These are phyloP conservation scores for Diaporthe citriasiana DNA, from an alignment of 2,329 filamentous ascomycete genomes.

Conservation along the genomic window DNA sequence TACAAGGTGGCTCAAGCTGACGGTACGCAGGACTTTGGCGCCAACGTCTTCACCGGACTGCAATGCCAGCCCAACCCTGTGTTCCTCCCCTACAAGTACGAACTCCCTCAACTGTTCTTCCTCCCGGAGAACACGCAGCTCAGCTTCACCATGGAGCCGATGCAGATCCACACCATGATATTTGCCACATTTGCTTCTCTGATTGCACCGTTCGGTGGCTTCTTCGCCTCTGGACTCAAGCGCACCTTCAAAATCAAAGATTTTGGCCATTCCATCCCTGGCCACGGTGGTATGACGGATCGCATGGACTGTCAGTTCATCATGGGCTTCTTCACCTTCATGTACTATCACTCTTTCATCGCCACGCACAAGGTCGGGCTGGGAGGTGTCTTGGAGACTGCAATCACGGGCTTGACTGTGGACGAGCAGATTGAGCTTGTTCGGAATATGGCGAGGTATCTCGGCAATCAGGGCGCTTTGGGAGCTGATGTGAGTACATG, in stretches of 20 bases:
- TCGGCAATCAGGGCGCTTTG: slow-evolving; percentile 73
- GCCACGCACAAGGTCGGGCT: slow-evolving; percentile 88
- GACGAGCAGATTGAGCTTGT: slow-evolving; percentile 92
- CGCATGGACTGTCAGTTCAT: slow-evolving; percentile 99
- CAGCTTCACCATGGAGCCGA: slow-evolving; percentile 83
- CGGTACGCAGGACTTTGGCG: slow-evolving; percentile 79
- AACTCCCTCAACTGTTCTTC: slow-evolving; percentile 80
- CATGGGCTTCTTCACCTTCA: slow-evolving; percentile 98
- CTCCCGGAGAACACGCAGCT: slow-evolving; percentile 69
- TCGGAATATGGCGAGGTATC: slow-evolving; percentile 73
- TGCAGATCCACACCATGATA: slow-evolving; percentile 92
- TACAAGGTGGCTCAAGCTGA: slow-evolving; percentile 31
- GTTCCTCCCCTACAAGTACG: slow-evolving; percentile 84
- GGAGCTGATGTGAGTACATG: slow-evolving; percentile 54
- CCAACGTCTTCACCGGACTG: slow-evolving; percentile 92
- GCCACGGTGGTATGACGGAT: slow-evolving; percentile 97
- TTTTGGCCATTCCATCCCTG: slow-evolving; percentile 97
- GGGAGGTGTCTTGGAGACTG: slow-evolving; percentile 89
- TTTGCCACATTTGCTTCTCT: slow-evolving; percentile 95
- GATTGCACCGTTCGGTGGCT: slow-evolving; percentile 96
- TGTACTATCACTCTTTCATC: slow-evolving; percentile 99
- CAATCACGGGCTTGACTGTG: slow-evolving; percentile 87
- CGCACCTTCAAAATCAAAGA: slow-evolving; percentile 99
- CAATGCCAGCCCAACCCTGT: slow-evolving; percentile 92
- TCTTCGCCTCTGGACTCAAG: slow-evolving; percentile 98